phyloP scores from a whole-genome alignment of 2,329 filamentous ascomycete genomes.

The Trichoderma sp. region DNA sequence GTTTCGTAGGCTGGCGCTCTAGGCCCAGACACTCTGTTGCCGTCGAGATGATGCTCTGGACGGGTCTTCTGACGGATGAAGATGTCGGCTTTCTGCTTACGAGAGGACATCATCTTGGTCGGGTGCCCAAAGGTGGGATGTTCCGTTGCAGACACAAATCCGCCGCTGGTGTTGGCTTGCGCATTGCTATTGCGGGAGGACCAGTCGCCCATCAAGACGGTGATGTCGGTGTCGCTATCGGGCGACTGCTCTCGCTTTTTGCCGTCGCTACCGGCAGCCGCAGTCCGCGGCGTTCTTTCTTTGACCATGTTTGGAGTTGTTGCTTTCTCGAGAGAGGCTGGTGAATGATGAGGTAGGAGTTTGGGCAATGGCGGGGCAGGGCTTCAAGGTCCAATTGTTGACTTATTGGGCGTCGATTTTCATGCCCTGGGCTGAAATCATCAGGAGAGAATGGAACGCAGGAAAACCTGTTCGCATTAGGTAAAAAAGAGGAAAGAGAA shows the following conservation, averaged over 20 bases:
- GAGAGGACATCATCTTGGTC: conserved; percentile 49
- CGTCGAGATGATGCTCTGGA: conserved; percentile 59
- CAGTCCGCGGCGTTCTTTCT: conserved; percentile 49
- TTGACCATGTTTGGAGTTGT: conserved; percentile 45
- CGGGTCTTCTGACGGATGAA: conserved; percentile 58
- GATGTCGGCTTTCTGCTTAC: conserved; percentile 58
- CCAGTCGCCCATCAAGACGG: conserved; percentile 37
- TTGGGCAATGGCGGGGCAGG: conserved; percentile 14
- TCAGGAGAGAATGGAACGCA: not conserved
- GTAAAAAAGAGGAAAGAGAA: conserved; percentile 30
- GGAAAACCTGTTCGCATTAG: conserved; percentile 29
- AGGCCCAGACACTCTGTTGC: conserved; percentile 50
- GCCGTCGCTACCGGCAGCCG: conserved; percentile 36
- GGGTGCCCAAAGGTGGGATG: conserved; percentile 43
- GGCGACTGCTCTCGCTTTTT: conserved; percentile 34
- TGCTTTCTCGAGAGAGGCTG: conserved; percentile 25
- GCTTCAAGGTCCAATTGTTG: conserved; percentile 3
- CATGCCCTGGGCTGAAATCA: not conserved
- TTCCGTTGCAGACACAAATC: conserved; percentile 29
- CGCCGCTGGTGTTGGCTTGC: conserved; percentile 26
- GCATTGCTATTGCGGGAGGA: conserved; percentile 33
- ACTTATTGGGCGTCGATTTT: conserved; percentile 4
- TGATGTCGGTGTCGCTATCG: conserved; percentile 40
- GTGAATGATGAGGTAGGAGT: not conserved
- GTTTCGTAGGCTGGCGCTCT: conserved; percentile 50